A percentile compares a stretch with the other conserved stretches of the same genome.
Evolutionary conservation across 306 rosid species (phyloP).

Genomic region (Crotalaria pallida): DNA sequence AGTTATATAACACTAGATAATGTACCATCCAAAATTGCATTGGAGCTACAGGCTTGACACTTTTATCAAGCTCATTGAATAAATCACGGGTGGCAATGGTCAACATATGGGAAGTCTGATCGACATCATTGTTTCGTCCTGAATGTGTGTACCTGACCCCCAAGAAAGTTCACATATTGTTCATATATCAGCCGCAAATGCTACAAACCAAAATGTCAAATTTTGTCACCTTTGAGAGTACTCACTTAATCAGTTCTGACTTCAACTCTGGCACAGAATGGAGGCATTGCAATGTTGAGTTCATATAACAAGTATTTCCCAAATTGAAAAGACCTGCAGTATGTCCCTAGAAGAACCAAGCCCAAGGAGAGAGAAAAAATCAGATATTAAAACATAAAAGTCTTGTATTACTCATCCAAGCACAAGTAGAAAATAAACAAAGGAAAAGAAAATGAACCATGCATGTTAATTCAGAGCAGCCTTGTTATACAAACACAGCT

Average conservation of each 20-base stretch:
- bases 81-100: constrained; percentile 88
- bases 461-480: background rate
- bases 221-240: constrained; percentile 1
- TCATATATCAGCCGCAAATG: constrained; percentile 7
- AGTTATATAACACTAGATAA: constrained; percentile 11
- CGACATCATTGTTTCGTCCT: constrained; percentile 74
- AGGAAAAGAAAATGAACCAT: background rate
- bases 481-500: background rate
- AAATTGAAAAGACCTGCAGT: constrained; percentile 88
- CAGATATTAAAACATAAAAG: constrained; percentile 5
- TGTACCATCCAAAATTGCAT: constrained; percentile 99
- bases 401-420: background rate
- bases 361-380: background rate
- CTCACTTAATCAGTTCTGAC: constrained; percentile 84
- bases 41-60: constrained; percentile 92
- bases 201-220: constrained; percentile 17
- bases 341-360: constrained; percentile 59
- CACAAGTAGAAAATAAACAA: background rate
- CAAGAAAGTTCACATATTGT: constrained; percentile 25
- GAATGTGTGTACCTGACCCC: constrained; percentile 64
- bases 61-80: constrained; percentile 82
- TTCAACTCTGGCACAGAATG: constrained; percentile 98
- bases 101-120: constrained; percentile 89
- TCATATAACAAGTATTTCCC: constrained; percentile 99
- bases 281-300: constrained; percentile 94